Evolutionary conservation across 2,329 filamentous ascomycete species (phyloP), one percentile per base, ranked within the genome.

Genomic region (Hymenoscyphus occultus): DNA sequence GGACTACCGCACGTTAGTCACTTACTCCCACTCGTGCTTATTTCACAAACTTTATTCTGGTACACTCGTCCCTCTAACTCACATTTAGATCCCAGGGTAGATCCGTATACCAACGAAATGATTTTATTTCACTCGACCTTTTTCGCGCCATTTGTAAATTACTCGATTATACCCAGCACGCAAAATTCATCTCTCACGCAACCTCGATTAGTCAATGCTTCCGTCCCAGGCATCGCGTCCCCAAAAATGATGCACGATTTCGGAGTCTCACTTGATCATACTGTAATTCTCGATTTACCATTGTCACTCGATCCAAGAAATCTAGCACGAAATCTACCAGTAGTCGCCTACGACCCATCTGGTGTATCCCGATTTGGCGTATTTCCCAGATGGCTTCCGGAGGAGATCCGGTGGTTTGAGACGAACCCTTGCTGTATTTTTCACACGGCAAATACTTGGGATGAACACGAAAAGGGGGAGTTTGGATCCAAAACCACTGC

Each of bases 161-260:
- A 90, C 72, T 90, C 88, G 12, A 78, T 86, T 60, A 76, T 87
- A 56, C 82, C 83, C 1, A 72, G 74, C 56, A 74, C 71, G 39
- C 72, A 72, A 62, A 65, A 66, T 56, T 69, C 56, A 74, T 78
- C 5, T 68, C 73, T 45, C 65, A 69, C 67, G 39, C 71, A 73
- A 0, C 64, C 72, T 0, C 69, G 71, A 60, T 64, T 74, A 39
- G 64, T 89, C 64, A 85, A 86, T 68, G 76, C 80, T 6, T 78
- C 86, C 0, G 80, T 91, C 0, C 83, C 86, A 0, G 87, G 88
- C 0, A 80, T 91, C 32, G 78, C 79, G 3, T 84, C 84, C 1
- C 84, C 87, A 1, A 90, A 88, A 73, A 88, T 91, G 83, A 91
- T 91, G 87, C 89, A 91, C 72, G 89, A 91, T 73, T 91, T 91